Evolutionary conservation across 2,329 filamentous ascomycete species (phyloP).

Genomic region (Phialophora verrucosa): DNA sequence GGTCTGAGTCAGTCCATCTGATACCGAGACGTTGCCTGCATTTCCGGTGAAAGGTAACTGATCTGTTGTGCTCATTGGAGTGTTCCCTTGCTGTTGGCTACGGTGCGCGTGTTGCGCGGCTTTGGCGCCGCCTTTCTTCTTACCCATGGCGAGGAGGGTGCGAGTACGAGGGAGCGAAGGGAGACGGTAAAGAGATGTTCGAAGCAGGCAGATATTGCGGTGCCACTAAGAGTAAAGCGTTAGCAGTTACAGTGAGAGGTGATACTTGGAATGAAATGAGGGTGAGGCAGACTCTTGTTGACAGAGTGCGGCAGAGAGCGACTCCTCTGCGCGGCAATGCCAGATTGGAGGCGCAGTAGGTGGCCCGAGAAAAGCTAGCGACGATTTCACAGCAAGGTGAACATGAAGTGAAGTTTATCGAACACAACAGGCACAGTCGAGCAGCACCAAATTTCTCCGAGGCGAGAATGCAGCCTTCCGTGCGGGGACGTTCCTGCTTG

Average conservation of each 20-base stretch:
- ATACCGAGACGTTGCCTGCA: constrained; percentile 2
- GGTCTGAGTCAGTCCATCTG: constrained; percentile 16
- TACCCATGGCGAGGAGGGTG: constrained; percentile 17
- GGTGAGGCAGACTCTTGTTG: constrained; percentile 35
- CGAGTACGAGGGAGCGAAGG: background rate
- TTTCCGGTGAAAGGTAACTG: background rate
- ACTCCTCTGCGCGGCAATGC: constrained; percentile 12
- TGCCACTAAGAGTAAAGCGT: constrained; percentile 37
- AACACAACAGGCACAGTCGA: constrained; percentile 8
- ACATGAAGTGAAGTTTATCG: background rate
- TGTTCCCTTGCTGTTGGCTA: background rate
- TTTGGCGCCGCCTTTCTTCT: constrained; percentile 1
- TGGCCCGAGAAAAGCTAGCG: background rate
- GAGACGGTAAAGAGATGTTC: constrained; percentile 5
- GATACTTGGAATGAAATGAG: constrained; percentile 16
- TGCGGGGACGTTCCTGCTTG: background rate
- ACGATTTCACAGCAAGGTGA: background rate
- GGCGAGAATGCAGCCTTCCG: background rate
- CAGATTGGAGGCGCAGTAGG: constrained; percentile 2
- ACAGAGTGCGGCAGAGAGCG: constrained; percentile 16
- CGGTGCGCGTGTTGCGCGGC: background rate
- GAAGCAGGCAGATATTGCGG: constrained; percentile 8
- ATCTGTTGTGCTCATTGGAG: background rate
- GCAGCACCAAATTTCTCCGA: background rate
- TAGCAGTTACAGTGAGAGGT: constrained; percentile 15